phyloP scores from a whole-genome alignment of 768 basidiomycete species.

The Suillus weaverae region DNA sequence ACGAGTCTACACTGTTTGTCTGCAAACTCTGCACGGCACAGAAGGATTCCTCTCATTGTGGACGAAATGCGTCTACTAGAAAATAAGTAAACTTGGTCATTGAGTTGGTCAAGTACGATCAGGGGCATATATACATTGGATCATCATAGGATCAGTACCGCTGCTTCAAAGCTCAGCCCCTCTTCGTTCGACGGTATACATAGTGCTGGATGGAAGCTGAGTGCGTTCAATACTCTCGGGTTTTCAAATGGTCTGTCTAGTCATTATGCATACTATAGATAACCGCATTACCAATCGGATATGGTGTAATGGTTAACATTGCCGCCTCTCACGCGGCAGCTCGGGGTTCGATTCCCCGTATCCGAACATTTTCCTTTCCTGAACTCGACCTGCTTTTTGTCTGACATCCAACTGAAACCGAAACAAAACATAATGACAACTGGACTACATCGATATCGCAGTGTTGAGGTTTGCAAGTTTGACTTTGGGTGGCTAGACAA shows the following conservation, averaged over 20 bases:
- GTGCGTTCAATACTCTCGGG: too few species aligned
- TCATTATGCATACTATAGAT: not conserved
- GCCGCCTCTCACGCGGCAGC: conserved; percentile 58
- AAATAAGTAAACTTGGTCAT: not conserved
- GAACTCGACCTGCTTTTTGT: not conserved
- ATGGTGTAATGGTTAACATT: conserved; percentile 72
- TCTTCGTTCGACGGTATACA: not conserved
- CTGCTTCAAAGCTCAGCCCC: not conserved
- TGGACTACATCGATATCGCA: not conserved
- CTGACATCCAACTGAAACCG: not conserved
- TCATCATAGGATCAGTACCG: not conserved
- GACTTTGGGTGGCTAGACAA: not conserved
- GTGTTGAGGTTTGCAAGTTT: not conserved
- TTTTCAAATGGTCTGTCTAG: too few species aligned
- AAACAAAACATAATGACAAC: not conserved
- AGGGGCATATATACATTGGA: not conserved
- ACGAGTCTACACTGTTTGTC: not conserved
- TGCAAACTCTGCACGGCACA: not conserved
- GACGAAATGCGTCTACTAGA: not conserved
- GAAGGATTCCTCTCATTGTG: not conserved
- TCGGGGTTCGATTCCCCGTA: conserved; percentile 38
- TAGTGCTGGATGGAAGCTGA: too few species aligned
- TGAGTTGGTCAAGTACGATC: not conserved
- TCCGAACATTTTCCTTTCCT: conserved; percentile 7
- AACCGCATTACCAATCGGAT: conserved; percentile 31